Percentiles rank a stretch among this genome's conserved stretches.
Evolutionary conservation across 1,284 basidiomycete species (phyloP).

Genomic region (Ustilago lituana): DNA sequence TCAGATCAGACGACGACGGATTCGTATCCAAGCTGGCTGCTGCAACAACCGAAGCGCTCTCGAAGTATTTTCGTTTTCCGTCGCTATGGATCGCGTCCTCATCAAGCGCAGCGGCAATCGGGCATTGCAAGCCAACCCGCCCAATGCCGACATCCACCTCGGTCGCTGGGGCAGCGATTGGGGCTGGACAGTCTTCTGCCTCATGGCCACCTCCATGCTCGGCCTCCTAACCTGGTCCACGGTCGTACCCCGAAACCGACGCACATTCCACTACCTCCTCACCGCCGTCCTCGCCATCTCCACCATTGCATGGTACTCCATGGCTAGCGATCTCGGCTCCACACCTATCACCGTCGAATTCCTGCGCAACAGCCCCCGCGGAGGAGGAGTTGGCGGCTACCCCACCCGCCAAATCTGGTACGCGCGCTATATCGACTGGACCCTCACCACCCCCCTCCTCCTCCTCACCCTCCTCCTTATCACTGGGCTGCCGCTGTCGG

Average conservation of each 20-base stretch:
- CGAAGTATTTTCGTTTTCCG: neutral
- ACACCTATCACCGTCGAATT: conserved; percentile 72
- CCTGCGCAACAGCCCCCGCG: conserved; percentile 56
- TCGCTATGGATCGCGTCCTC: conserved; percentile 4
- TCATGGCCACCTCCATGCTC: conserved; percentile 61
- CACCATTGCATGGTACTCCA: conserved; percentile 70
- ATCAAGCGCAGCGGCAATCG: conserved; percentile 30
- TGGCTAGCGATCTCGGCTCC: conserved; percentile 74
- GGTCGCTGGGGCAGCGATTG: conserved; percentile 69
- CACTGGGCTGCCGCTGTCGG: conserved; percentile 71
- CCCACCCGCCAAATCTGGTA: conserved; percentile 73
- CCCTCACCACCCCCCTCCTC: conserved; percentile 72
- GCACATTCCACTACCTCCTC: conserved; percentile 70
- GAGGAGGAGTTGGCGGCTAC: conserved; percentile 24
- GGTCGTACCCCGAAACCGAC: conserved; percentile 61
- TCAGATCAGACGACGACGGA: too few relatives aligned
- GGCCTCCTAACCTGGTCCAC: conserved; percentile 49
- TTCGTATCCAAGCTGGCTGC: too few relatives aligned
- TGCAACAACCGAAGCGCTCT: too few relatives aligned
- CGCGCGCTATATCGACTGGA: conserved; percentile 59
- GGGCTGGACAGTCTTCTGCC: conserved; percentile 67
- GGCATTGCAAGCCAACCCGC: conserved; percentile 42
- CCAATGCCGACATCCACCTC: conserved; percentile 51
- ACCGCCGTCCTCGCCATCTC: conserved; percentile 66
- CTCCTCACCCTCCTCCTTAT: conserved; percentile 72